These are phyloP conservation scores for Pseudocercospora macadamiae DNA, from an alignment of 2,329 filamentous ascomycete genomes.

Conservation along the genomic window DNA sequence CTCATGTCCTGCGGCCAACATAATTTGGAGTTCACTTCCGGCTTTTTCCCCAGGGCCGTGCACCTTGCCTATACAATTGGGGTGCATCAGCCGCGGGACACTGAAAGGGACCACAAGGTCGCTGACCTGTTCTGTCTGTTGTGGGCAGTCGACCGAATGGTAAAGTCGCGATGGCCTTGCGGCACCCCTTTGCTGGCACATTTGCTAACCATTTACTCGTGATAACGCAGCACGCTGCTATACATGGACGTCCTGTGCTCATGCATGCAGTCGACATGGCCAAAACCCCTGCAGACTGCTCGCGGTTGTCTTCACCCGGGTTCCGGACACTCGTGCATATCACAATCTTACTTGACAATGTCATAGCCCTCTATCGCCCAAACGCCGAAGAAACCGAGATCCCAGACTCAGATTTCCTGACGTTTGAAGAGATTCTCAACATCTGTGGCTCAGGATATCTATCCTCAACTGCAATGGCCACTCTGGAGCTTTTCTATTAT, in stretches of 20 bases:
- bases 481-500: constrained; percentile 16
- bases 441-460: constrained; percentile 8
- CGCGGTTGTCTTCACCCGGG: neutral
- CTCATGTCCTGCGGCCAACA: constrained; percentile 13
- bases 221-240: constrained; percentile 19
- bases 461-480: constrained; percentile 5
- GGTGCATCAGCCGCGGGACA: constrained; percentile 18
- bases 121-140: constrained; percentile 14
- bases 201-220: too few species aligned
- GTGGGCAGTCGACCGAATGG: constrained; percentile 15
- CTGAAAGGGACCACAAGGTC: constrained; percentile 7
- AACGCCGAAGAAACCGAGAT: constrained; percentile 3
- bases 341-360: constrained; percentile 14
- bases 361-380: constrained; percentile 14
- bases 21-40: constrained; percentile 15
- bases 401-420: constrained; percentile 15
- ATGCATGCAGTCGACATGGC: constrained; percentile 20
- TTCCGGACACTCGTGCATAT: constrained; percentile 13
- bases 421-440: constrained; percentile 16
- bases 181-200: too few species aligned
- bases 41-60: constrained; percentile 18
- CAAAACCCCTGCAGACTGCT: constrained; percentile 5
- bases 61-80: constrained; percentile 17
- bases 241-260: constrained; percentile 17
- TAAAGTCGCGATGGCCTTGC: too few species aligned